phyloP scores from a whole-genome alignment of 2,329 filamentous ascomycete genomes.

The Graphilbum fragrans region DNA sequence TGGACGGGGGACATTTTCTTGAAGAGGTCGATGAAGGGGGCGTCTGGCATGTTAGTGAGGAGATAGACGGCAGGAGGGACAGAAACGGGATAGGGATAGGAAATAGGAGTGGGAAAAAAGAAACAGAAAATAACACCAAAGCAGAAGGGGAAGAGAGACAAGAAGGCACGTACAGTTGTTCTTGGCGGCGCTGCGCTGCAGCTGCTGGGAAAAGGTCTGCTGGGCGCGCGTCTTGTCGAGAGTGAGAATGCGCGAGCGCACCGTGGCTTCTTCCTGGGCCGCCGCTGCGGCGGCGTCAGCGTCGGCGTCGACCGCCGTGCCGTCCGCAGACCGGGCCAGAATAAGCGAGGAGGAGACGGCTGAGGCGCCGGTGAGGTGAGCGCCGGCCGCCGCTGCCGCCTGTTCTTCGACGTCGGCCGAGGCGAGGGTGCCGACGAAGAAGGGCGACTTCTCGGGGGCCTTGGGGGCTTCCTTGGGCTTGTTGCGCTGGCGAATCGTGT shows the following conservation, averaged over 20 bases:
- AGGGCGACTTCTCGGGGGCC: conserved; percentile 78
- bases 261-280: too few species aligned
- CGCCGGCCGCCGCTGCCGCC: conserved; percentile 1
- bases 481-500: conserved; percentile 86
- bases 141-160: neutral
- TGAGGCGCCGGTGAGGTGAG: neutral
- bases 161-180: conserved; percentile 45
- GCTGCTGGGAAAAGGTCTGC: conserved; percentile 44
- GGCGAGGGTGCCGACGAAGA: conserved; percentile 13
- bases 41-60: conserved; percentile 27
- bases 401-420: conserved; percentile 8
- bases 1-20: conserved; percentile 72
- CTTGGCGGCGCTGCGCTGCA: conserved; percentile 38
- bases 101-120: neutral
- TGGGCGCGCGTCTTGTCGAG: conserved; percentile 47
- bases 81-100: neutral
- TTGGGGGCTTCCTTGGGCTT: conserved; percentile 89
- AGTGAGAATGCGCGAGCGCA: conserved; percentile 55
- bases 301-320: neutral
- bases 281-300: neutral
- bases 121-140: neutral
- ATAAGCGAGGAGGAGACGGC: neutral
- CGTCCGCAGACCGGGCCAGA: neutral
- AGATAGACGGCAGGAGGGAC: neutral
- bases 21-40: conserved; percentile 62